A percentile compares a stretch with the other conserved stretches of the same genome.
phyloP scores from a whole-genome alignment of 2,329 filamentous ascomycete species.

The Cladosporium sp. region DNA sequence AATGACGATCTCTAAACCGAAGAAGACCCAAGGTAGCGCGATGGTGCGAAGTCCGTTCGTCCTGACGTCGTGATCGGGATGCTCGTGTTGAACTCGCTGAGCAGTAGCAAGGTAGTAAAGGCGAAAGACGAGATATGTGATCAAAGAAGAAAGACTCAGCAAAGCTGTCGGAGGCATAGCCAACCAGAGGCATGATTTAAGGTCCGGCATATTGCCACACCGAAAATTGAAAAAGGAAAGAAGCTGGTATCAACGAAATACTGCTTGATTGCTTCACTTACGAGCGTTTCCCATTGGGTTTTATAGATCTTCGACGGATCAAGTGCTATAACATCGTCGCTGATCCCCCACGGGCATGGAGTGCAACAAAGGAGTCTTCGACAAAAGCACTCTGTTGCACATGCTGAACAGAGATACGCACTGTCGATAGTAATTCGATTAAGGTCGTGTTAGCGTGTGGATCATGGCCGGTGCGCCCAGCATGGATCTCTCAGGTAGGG shows the following conservation, averaged over 20 bases:
- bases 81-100: not conserved
- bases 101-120: conserved; percentile 1
- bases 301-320: too few relatives aligned
- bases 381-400: too few relatives aligned
- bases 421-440: too few relatives aligned
- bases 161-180: conserved; percentile 9
- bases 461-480: too few relatives aligned
- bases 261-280: not conserved
- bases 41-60: not conserved
- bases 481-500: too few relatives aligned
- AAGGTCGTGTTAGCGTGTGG: too few relatives aligned
- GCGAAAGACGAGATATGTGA: conserved; percentile 9
- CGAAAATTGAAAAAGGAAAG: not conserved
- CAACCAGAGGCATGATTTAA: conserved; percentile 2
- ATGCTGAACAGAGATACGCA: too few relatives aligned
- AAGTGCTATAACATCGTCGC: too few relatives aligned
- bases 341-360: not conserved
- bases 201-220: not conserved
- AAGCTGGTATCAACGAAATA: not conserved
- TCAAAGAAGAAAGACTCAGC: not conserved
- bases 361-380: not conserved
- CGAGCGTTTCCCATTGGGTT: not conserved
- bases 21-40: conserved; percentile 9
- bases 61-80: not conserved
- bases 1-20: conserved; percentile 4